Base-by-base conservation (phyloP, 1,284 basidiomycete genomes). In the Uromyces viciae-fabae region DNA sequence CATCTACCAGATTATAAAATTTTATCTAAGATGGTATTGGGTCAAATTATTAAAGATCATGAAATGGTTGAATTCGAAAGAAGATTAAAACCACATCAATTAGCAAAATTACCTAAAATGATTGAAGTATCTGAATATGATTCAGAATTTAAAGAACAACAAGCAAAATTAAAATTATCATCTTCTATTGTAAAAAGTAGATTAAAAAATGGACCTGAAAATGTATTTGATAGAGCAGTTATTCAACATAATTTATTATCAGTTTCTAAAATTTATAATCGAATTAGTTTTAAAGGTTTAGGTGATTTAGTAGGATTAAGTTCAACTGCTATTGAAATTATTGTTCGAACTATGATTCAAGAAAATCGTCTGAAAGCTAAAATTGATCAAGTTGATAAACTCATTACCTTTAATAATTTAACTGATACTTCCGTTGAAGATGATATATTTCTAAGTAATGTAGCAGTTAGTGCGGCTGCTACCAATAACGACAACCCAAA, bases 211-310 rank as follows among this genome's bases (percentile, higher is more conserved):
- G 93, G 93, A 0, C 95, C 96, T 0, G 92, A 93, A 7, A 98
- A 94, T 11, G 95, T 99, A n/a, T 89, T 99, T 42, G 96, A 98
- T 86, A 90, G 95, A 72, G 97, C 97, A 1, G 93, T 99, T 68
- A 93, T 98, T 90, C 96, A 99, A 86, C 97, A 99, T 87, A 99
- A 99, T 86, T 88, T 99, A 22, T 90, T 97, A 81, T 94, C 95
- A 14, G 94, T 94, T 84, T 96, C 94, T 0, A 93, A 94, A 85
- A 83, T 85, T 14, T 85, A 85, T 68, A 80, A 82, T 73, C 82
- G 82, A 64, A 83, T 85, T 81, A 83, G 83, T 8, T 58, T 85
- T 19, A 81, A 79, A n/a, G 84, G 83, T 17, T 80, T 84, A 22
- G 83, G 83, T 14, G 77, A 81, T 0, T 38, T 86, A 46, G 83